Evolutionary conservation across 805 yeast species (phyloP), one percentile per base, ranked within the genome.

Genomic region (Saccharomyces mikatae): DNA sequence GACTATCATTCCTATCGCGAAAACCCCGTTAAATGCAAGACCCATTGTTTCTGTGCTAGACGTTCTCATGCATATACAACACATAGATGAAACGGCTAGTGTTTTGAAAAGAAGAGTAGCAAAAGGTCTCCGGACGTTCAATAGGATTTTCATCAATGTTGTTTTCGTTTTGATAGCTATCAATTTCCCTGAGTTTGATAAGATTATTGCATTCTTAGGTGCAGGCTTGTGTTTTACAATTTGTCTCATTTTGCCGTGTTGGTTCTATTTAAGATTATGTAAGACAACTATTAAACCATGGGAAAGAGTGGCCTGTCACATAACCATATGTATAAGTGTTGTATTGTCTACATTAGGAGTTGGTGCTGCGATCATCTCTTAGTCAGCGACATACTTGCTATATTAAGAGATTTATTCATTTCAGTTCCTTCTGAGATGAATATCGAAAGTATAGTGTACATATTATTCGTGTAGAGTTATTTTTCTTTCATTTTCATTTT

Each of bases 1-100:
- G 79, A 87, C 95, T n/a, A 60, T 89, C 6, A 80, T 90, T 26
- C 96, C 97, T 1, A 68, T 89, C 30, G 88, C 96, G 1, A 90
- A 90, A 63, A 79, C 89, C 1, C 96, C 97, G 0, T 75, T 89
- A 46, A 85, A 84, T 60, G 87, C 91, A 11, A 81, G 89, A 63
- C 97, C 97, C 0, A 82, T 90, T 29, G 80, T 87, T 31, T 77
- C 91, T 1, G 82, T 89, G 0, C 64, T 86, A 41, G 95, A 87
- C 61, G 69, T 76, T 10, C 53, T 82, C n/a, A 68, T 80, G 31
- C 54, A 69, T 27, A 64, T 67, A n/a, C 66, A 62, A 17, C 62
- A 57, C 17, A 55, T 64, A 0, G 61, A 61, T 14, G 51, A 47
- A 11, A 63, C 65, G 47, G 67, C 54, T 10, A 54, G 48, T 22